A percentile compares a stretch with the other conserved stretches of the same genome.
phyloP scores from a whole-genome alignment of 2,329 filamentous ascomycete genomes.

The Fusarium mundagurra region DNA sequence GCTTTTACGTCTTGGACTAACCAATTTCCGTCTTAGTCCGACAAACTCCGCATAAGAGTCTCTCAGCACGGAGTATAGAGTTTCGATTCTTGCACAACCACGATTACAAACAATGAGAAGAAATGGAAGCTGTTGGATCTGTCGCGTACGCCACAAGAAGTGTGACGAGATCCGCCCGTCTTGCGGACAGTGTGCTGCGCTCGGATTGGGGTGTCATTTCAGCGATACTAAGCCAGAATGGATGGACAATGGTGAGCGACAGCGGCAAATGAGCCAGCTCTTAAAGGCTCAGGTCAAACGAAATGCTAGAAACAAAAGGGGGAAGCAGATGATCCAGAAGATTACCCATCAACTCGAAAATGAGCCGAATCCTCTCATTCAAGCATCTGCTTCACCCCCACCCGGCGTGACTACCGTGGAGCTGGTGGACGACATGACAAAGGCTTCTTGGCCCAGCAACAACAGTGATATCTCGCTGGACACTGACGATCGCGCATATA shows the following conservation, averaged over 20 bases:
- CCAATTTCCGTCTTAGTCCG: too few species aligned
- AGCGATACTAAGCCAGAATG: slow-evolving; percentile 56
- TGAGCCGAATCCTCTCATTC: not conserved
- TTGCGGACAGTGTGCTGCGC: slow-evolving; percentile 48
- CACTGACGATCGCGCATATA: not conserved
- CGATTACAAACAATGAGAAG: not conserved
- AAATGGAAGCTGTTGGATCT: slow-evolving; percentile 18
- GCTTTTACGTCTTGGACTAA: too few species aligned
- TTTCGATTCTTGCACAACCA: not conserved
- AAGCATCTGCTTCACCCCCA: not conserved
- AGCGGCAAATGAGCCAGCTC: slow-evolving; percentile 37
- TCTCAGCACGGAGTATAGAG: too few species aligned
- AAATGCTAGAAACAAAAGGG: slow-evolving; percentile 42
- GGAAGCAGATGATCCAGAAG: slow-evolving; percentile 37
- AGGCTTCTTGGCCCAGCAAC: not conserved
- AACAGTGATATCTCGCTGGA: not conserved
- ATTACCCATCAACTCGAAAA: not conserved
- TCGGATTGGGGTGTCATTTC: slow-evolving; percentile 61
- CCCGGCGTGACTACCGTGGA: not conserved
- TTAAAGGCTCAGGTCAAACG: slow-evolving; percentile 41
- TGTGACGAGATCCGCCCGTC: slow-evolving; percentile 4
- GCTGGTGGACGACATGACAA: not conserved
- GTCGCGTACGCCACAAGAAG: slow-evolving; percentile 24
- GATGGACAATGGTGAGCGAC: slow-evolving; percentile 53
- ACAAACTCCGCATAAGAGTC: too few species aligned